These are phyloP conservation scores for Lagenaria siceraria DNA, from an alignment of 306 rosid genomes.

Conservation along the genomic window DNA sequence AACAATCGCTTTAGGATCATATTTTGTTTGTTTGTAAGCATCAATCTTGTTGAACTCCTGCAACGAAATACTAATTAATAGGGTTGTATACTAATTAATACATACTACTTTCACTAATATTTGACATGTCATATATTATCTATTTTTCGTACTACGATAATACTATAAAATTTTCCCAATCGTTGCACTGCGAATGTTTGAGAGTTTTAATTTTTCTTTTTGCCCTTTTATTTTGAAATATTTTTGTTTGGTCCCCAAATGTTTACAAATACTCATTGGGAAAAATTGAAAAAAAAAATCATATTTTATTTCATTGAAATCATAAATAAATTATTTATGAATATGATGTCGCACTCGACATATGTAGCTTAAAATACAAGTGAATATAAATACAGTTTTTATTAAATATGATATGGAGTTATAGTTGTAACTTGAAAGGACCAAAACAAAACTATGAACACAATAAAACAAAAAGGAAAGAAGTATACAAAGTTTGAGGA, in stretches of 20 bases:
- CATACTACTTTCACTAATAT: no score
- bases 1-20: slow-evolving; percentile 31
- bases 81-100: no score
- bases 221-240: background rate
- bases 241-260: background rate
- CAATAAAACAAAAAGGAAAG: background rate
- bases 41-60: slow-evolving; percentile 18
- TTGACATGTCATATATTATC: no score
- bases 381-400: no score
- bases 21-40: slow-evolving; percentile 47
- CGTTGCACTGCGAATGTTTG: no score
- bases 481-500: background rate
- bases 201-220: background rate
- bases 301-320: background rate
- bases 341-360: background rate
- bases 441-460: background rate
- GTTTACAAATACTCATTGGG: background rate
- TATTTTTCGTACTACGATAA: no score
- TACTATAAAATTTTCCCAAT: no score
- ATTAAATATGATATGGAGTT: background rate
- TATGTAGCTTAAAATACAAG: no score
- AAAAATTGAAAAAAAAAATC: background rate
- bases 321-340: background rate
- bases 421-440: background rate
- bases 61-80: background rate